These are phyloP conservation scores for Tetragonia tetragonoides DNA, from an alignment of 148 eudicot genomes.

Conservation along the genomic window DNA sequence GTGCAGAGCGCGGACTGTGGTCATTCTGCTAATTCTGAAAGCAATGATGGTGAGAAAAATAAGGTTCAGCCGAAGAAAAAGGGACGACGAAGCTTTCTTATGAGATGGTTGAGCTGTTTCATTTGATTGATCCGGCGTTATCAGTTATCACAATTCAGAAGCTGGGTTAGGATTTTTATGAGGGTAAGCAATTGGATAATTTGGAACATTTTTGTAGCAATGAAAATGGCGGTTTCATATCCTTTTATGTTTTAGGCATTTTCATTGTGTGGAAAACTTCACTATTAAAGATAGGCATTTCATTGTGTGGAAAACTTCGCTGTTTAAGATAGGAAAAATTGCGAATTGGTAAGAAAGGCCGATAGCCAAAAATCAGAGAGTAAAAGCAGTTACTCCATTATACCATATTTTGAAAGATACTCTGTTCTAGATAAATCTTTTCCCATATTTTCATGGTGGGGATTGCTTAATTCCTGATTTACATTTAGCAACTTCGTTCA, in stretches of 20 bases:
- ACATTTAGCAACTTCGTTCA: no score
- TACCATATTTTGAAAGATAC: no score
- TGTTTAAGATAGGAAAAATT: no score
- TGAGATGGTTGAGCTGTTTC: conserved; percentile 15
- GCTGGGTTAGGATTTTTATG: not conserved
- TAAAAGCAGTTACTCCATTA: no score
- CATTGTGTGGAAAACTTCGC: not conserved
- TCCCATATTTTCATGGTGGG: no score
- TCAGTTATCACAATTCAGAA: not conserved
- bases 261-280: not conserved
- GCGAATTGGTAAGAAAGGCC: no score
- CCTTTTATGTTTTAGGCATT: not conserved
- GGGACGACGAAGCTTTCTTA: not conserved
- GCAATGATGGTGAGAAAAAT: not conserved
- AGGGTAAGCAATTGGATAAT: not conserved
- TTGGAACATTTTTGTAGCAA: not conserved
- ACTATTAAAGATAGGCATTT: not conserved
- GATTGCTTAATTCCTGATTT: no score
- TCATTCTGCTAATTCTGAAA: not conserved
- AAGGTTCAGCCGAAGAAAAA: not conserved
- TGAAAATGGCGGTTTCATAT: not conserved
- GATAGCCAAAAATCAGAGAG: no score
- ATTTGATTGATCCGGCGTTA: not conserved
- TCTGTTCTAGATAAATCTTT: no score
- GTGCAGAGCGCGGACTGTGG: conserved; percentile 2